Evolutionary conservation across 768 basidiomycete species (phyloP).

Genomic region (Leucogyrophana mollusca): DNA sequence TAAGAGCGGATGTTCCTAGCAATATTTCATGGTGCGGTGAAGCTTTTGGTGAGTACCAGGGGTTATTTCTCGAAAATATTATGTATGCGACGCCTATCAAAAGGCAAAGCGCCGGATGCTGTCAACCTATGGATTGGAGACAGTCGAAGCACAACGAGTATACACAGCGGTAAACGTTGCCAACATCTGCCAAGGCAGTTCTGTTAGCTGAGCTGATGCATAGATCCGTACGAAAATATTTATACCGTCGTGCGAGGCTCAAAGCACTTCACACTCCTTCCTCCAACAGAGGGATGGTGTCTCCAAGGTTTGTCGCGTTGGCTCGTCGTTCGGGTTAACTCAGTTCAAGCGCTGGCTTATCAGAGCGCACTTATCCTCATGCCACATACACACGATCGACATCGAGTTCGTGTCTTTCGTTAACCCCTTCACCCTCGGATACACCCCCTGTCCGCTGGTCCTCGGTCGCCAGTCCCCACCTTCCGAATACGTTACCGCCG

Average conservation of each 20-base stretch:
- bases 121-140: conserved; percentile 94
- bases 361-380: conserved; percentile 65
- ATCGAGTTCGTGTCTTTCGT: conserved; percentile 19
- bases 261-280: conserved; percentile 84
- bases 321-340: not conserved
- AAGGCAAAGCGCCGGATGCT: conserved; percentile 74
- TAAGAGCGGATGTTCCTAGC: conserved; percentile 65
- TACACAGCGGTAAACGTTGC: conserved; percentile 70
- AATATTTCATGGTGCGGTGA: conserved; percentile 76
- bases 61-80: too few species aligned
- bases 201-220: not conserved
- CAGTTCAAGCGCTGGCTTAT: not conserved
- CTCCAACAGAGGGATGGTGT: conserved; percentile 88
- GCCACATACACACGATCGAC: conserved; percentile 54
- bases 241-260: conserved; percentile 83
- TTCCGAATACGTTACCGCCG: conserved; percentile 42
- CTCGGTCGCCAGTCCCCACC: conserved; percentile 61
- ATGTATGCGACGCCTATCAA: not conserved
- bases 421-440: conserved; percentile 29
- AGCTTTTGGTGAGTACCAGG: conserved; percentile 71
- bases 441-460: conserved; percentile 75
- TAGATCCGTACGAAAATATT: conserved; percentile 92
- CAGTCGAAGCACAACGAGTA: conserved; percentile 70
- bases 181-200: conserved; percentile 2
- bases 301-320: conserved; percentile 64